phyloP scores from a whole-genome alignment of 139 green algal species.

The Asterochloris sp. region DNA sequence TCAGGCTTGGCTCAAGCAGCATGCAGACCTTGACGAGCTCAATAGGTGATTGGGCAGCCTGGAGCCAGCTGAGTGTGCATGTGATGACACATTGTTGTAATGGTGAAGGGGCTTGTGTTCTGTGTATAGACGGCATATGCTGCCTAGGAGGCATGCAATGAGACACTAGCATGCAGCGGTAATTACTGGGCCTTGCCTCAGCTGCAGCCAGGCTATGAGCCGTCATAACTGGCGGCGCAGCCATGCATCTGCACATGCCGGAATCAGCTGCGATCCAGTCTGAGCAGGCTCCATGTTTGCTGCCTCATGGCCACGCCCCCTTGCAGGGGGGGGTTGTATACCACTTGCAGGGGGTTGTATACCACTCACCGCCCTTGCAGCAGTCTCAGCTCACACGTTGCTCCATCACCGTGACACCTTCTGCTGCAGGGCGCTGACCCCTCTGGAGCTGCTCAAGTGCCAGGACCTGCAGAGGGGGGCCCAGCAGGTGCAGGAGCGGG shows the following conservation, averaged over 20 bases:
- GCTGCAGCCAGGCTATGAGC: too few relatives aligned
- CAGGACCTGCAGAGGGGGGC: slow-evolving; percentile 20
- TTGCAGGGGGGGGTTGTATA: neutral
- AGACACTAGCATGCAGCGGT: neutral
- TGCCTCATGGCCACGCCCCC: neutral
- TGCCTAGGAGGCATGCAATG: neutral
- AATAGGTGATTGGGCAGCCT: neutral
- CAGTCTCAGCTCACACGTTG: neutral
- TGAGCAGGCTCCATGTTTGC: neutral
- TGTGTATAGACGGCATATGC: neutral
- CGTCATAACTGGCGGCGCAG: too few relatives aligned
- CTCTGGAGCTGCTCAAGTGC: slow-evolving; percentile 28
- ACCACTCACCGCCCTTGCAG: neutral
- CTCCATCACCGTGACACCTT: neutral
- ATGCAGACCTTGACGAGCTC: neutral
- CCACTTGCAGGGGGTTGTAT: neutral
- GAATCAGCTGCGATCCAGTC: neutral
- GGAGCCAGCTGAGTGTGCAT: neutral
- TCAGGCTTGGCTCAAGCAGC: neutral
- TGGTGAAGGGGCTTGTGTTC: neutral
- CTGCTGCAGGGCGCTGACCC: slow-evolving; percentile 21
- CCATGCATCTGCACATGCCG: neutral
- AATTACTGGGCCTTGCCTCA: neutral
- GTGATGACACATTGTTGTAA: neutral
- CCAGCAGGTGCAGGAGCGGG: slow-evolving; percentile 16